Conservation (phyloP, 2,329 filamentous ascomycete genomes). For the Claviceps arundinis region DNA sequence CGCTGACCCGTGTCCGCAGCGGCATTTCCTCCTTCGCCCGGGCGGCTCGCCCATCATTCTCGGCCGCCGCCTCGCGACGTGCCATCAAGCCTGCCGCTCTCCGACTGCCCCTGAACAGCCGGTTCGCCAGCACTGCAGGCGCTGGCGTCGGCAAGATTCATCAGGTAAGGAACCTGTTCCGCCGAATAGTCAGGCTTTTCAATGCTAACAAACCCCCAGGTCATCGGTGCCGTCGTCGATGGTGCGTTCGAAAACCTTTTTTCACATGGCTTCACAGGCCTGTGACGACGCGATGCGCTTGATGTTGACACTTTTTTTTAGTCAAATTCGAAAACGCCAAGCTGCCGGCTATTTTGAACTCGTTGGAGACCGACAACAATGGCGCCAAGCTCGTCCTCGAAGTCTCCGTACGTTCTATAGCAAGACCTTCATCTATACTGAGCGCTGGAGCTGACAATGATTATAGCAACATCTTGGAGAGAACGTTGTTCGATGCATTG, state of each 20-base stretch:
- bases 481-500: constrained; percentile 98
- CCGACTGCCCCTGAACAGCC: constrained; percentile 41
- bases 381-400: constrained; percentile 91
- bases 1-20: constrained; percentile 34
- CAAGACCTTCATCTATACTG: background rate
- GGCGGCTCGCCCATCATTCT: constrained; percentile 47
- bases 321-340: constrained; percentile 94
- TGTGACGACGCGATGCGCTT: background rate
- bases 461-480: constrained; percentile 95
- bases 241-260: constrained; percentile 45
- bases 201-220: constrained; percentile 44
- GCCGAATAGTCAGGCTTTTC: background rate
- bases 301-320: constrained; percentile 28
- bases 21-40: constrained; percentile 53
- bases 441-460: constrained; percentile 22
- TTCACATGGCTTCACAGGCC: background rate
- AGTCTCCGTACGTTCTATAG: constrained; percentile 60
- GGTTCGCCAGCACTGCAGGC: constrained; percentile 45
- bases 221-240: constrained; percentile 98
- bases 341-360: constrained; percentile 95
- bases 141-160: constrained; percentile 55
- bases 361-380: constrained; percentile 80
- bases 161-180: constrained; percentile 37
- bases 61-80: constrained; percentile 43
- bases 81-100: constrained; percentile 42